A percentile compares a stretch with the other conserved stretches of the same genome.
Evolutionary conservation across 345 rosid species (phyloP).

Genomic region (Atalantia buxifolia): DNA sequence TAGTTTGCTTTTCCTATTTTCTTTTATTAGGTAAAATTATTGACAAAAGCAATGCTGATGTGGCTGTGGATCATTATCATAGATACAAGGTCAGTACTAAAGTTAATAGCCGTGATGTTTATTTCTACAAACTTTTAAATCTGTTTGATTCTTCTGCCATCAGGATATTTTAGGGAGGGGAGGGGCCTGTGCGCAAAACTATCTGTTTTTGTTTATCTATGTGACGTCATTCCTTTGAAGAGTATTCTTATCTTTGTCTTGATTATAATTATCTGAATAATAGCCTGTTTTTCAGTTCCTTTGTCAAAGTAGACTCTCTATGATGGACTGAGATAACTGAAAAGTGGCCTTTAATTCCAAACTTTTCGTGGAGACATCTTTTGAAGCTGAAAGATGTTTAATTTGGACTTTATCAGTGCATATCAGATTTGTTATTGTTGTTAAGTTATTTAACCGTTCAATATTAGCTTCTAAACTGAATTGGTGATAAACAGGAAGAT

Average conservation of each 20-base stretch:
- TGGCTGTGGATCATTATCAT: constrained; percentile 78
- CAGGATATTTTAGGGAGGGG: not conserved
- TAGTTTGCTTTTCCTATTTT: not conserved
- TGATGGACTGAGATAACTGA: not conserved
- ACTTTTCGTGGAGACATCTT: not conserved
- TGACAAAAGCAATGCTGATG: constrained; percentile 72
- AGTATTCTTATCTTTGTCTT: not conserved
- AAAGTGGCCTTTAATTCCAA: not conserved
- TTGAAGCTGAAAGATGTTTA: not conserved
- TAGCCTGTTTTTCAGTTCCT: not conserved
- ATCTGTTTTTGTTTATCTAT: not conserved
- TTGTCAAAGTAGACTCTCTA: not conserved
- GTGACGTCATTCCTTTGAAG: not conserved
- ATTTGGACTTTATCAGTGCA: not conserved
- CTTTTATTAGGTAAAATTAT: constrained; percentile 49
- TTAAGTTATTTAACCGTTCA: not conserved
- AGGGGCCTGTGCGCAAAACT: not conserved
- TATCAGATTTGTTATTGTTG: not conserved
- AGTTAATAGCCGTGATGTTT: not conserved
- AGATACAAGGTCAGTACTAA: constrained; percentile 58
- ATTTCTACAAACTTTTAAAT: not conserved
- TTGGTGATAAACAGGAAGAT: constrained; percentile 64
- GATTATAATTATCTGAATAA: not conserved
- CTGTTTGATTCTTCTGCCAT: not conserved
- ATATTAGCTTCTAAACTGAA: constrained; percentile 5